These are phyloP conservation scores for Alternaria sp. DNA, from an alignment of 2,329 filamentous ascomycete genomes.

Conservation along the genomic window DNA sequence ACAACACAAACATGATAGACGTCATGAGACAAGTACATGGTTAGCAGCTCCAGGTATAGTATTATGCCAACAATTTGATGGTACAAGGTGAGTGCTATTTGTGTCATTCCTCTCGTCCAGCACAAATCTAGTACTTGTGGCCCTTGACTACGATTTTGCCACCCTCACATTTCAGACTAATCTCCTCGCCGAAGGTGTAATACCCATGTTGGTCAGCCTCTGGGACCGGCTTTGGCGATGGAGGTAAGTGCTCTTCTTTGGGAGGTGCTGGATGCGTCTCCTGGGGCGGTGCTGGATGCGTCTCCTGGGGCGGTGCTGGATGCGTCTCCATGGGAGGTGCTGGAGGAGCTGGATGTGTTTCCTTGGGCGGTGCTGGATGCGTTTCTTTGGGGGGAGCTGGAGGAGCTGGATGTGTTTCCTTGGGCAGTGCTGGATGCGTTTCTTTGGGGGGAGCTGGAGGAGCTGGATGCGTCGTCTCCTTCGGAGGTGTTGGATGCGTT, in stretches of 20 bases:
- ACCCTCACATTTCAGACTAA: slow-evolving; percentile 20
- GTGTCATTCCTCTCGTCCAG: neutral
- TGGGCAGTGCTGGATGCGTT: too few relatives aligned
- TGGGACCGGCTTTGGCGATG: neutral
- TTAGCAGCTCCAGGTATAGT: neutral
- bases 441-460: too few relatives aligned
- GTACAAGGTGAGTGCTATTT: neutral
- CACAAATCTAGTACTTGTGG: neutral
- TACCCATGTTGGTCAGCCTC: slow-evolving; percentile 5
- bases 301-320: too few relatives aligned
- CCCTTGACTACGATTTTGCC: slow-evolving; percentile 18
- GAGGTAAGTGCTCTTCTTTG: neutral
- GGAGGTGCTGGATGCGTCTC: too few relatives aligned
- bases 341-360: too few relatives aligned
- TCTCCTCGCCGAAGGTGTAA: slow-evolving; percentile 18
- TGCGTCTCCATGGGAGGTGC: too few relatives aligned
- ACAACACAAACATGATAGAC: neutral
- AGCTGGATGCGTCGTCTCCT: too few relatives aligned
- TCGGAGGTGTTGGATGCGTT: too few relatives aligned
- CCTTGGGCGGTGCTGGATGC: too few relatives aligned
- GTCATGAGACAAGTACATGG: neutral
- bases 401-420: too few relatives aligned
- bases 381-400: too few relatives aligned
- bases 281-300: too few relatives aligned
- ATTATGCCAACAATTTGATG: neutral